Conservation (phyloP, 805 yeast species). For the Wickerhamomyces bisporus region DNA sequence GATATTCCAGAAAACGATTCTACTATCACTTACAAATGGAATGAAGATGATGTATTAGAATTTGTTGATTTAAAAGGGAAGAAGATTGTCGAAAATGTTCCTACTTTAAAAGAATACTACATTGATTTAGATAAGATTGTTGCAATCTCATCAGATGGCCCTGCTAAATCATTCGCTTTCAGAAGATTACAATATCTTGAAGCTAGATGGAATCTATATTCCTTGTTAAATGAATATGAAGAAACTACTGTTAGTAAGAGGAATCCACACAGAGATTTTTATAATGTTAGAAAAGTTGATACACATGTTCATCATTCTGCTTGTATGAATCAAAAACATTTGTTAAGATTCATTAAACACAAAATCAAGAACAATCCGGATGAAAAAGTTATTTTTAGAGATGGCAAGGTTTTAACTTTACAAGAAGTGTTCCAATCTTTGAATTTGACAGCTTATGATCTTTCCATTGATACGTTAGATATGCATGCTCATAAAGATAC, state of each 20-base stretch:
- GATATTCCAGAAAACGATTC: constrained; percentile 45
- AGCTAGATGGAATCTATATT: constrained; percentile 94
- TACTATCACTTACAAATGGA: constrained; percentile 37
- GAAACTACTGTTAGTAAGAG: constrained; percentile 86
- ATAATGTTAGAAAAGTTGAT: constrained; percentile 94
- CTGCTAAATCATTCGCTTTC: constrained; percentile 93
- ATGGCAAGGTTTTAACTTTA: constrained; percentile 80
- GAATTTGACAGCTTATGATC: constrained; percentile 87
- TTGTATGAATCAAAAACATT: constrained; percentile 97
- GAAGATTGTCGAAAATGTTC: constrained; percentile 51
- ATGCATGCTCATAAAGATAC: constrained; percentile 99
- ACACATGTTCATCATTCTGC: constrained; percentile 99
- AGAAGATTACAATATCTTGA: constrained; percentile 89
- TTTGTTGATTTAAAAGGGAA: constrained; percentile 39
- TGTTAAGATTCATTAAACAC: constrained; percentile 89
- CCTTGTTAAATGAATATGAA: constrained; percentile 83
- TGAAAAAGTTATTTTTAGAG: constrained; percentile 91
- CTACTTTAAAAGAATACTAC: constrained; percentile 83
- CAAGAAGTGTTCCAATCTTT: constrained; percentile 89
- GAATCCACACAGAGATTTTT: constrained; percentile 96
- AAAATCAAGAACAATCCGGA: constrained; percentile 83
- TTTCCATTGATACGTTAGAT: constrained; percentile 93
- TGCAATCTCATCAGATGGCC: constrained; percentile 86
- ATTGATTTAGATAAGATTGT: constrained; percentile 71
- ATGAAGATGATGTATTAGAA: constrained; percentile 67